phyloP scores from a whole-genome alignment of 2,329 filamentous ascomycete species.

The Tolypocladium guangdongense region DNA sequence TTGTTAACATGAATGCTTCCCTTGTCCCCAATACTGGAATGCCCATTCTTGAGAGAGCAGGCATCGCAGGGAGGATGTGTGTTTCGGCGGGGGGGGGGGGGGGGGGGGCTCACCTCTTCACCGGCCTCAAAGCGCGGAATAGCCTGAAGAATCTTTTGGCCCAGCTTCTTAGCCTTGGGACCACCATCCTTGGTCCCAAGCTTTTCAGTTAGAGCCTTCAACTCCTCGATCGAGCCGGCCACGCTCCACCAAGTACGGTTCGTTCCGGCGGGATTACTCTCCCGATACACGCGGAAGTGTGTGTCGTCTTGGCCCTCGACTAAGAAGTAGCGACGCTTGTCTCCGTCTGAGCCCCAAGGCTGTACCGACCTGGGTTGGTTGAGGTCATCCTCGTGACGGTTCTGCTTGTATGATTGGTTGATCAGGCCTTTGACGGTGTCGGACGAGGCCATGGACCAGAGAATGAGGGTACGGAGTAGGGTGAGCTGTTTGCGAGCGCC shows the following conservation, averaged over 20 bases:
- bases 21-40: neutral
- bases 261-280: slow-evolving; percentile 72
- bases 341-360: slow-evolving; percentile 79
- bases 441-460: slow-evolving; percentile 86
- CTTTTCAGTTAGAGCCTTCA: slow-evolving; percentile 64
- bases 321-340: slow-evolving; percentile 87
- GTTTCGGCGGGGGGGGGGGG: too few relatives aligned
- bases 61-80: neutral
- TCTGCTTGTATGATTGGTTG: slow-evolving; percentile 80
- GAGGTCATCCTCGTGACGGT: slow-evolving; percentile 63
- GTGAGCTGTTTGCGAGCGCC: slow-evolving; percentile 48
- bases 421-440: slow-evolving; percentile 73
- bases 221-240: slow-evolving; percentile 80
- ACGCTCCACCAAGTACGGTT: slow-evolving; percentile 85
- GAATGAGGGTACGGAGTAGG: slow-evolving; percentile 68
- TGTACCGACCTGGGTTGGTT: slow-evolving; percentile 87
- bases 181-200: slow-evolving; percentile 68
- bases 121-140: slow-evolving; percentile 87
- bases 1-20: slow-evolving; percentile 7
- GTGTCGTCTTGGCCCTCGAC: slow-evolving; percentile 93
- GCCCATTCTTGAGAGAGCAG: too few relatives aligned
- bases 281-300: slow-evolving; percentile 83
- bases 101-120: slow-evolving; percentile 56
- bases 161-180: slow-evolving; percentile 67
- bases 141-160: slow-evolving; percentile 65